Conservation (phyloP, 257 asterid species). For the Jacaranda copaia region DNA sequence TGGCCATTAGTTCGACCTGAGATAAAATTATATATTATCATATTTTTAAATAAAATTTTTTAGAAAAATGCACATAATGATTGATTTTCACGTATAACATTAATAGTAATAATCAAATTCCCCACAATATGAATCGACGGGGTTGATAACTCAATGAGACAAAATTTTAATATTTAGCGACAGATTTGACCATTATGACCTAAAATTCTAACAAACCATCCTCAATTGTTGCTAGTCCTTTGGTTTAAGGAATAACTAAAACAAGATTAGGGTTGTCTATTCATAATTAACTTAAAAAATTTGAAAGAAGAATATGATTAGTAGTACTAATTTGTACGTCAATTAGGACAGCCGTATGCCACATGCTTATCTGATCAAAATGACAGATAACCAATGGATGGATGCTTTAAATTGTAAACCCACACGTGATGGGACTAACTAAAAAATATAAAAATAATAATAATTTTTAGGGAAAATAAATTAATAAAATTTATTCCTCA, state of each 20-base stretch:
- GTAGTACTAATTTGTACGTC: slow-evolving; percentile 44
- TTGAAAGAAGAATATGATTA: neutral
- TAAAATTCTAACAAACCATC: no score
- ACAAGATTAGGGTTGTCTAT: slow-evolving; percentile 7
- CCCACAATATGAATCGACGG: no score
- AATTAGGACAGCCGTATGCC: slow-evolving; percentile 47
- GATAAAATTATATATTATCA: no score
- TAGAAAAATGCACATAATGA: no score
- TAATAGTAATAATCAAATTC: no score
- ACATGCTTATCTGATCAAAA: slow-evolving; percentile 36
- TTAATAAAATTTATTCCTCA: neutral
- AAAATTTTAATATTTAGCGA: no score
- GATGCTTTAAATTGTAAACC: slow-evolving; percentile 37
- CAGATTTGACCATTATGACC: no score
- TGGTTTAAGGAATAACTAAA: neutral
- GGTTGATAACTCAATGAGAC: no score
- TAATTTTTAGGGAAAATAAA: neutral
- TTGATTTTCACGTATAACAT: no score
- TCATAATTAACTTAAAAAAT: neutral
- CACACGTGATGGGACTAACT: slow-evolving; percentile 31
- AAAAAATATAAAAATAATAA: neutral
- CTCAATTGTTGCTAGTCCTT: no score
- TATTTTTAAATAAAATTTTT: no score
- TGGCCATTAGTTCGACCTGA: no score
- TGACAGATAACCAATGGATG: slow-evolving; percentile 29